phyloP scores from a whole-genome alignment of 2,329 filamentous ascomycete species.

The Sordariomycetes sp. region DNA sequence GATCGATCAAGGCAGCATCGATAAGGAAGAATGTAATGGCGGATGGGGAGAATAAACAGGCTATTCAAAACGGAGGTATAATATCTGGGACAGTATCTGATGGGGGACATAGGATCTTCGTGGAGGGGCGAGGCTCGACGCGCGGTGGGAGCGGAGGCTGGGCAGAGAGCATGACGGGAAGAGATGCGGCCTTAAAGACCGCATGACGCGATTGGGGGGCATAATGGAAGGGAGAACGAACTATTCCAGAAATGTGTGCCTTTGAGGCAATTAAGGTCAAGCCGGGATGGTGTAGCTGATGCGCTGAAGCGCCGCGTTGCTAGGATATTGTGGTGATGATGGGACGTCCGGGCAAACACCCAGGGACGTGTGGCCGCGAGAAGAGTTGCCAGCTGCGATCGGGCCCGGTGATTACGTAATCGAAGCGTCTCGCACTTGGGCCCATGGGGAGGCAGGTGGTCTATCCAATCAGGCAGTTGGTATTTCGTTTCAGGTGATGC shows the following conservation, averaged over 20 bases:
- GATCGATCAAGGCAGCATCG: constrained; percentile 2
- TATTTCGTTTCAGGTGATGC: not conserved
- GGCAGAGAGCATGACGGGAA: not conserved
- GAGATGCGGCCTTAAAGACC: not conserved
- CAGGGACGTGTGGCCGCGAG: not conserved
- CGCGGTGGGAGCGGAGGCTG: not conserved
- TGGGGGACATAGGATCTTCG: not conserved
- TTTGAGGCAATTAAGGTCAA: not conserved
- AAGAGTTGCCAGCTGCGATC: constrained; percentile 2
- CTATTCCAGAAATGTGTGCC: constrained; percentile 6
- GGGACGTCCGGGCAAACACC: not conserved
- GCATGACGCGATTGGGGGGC: not conserved
- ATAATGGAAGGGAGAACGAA: constrained; percentile 9
- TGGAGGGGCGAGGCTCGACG: not conserved
- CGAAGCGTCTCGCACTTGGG: not conserved
- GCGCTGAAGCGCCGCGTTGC: not conserved
- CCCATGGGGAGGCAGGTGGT: not conserved
- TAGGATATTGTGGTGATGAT: not conserved
- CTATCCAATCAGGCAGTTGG: not conserved
- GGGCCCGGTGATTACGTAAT: not conserved
- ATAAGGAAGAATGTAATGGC: not conserved
- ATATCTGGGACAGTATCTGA: not conserved
- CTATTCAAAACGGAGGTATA: not conserved
- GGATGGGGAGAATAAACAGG: not conserved
- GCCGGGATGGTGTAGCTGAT: not conserved